Percentiles rank a stretch among this genome's conserved stretches.
These are phyloP conservation scores for Tilletia walkeri DNA, from an alignment of 1,284 basidiomycete genomes.

Conservation along the genomic window DNA sequence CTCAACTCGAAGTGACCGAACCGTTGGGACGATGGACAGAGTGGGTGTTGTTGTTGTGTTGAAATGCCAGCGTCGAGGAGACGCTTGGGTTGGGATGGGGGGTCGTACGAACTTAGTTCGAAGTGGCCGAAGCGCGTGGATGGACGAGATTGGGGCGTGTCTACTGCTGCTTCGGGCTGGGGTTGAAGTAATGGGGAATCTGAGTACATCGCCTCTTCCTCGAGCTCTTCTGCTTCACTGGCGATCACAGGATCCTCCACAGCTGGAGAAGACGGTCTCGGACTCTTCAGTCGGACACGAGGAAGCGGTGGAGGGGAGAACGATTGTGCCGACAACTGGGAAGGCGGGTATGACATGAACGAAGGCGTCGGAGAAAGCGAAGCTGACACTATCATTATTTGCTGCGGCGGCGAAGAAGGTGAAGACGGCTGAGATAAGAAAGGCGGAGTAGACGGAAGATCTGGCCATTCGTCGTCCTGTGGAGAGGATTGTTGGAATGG, in stretches of 20 bases:
- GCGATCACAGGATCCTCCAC: neutral
- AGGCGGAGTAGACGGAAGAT: too few species aligned
- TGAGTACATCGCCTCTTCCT: neutral
- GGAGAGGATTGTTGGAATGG: too few species aligned
- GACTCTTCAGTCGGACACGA: neutral
- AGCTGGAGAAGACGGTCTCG: neutral
- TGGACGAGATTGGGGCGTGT: too few species aligned
- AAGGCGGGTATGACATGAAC: neutral
- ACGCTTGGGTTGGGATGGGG: too few species aligned
- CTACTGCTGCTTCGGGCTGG: neutral
- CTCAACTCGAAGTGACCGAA: slow-evolving; percentile 10
- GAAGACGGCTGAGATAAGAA: neutral
- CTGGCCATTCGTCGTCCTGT: neutral
- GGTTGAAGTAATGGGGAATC: neutral
- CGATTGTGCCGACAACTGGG: slow-evolving; percentile 1
- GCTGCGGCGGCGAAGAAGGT: neutral
- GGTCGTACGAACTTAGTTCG: neutral
- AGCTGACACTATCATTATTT: too few species aligned
- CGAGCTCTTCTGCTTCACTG: too few species aligned
- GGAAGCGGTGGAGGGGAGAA: slow-evolving; percentile 1
- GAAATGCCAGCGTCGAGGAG: neutral
- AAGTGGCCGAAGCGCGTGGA: neutral
- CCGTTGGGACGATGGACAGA: too few species aligned
- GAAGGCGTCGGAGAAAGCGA: slow-evolving; percentile 15
- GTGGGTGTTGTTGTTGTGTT: neutral